Percentiles rank a stretch among this genome's conserved stretches.
Conservation (phyloP, 1,284 basidiomycete species). For the Marasmius tenuissimus region DNA sequence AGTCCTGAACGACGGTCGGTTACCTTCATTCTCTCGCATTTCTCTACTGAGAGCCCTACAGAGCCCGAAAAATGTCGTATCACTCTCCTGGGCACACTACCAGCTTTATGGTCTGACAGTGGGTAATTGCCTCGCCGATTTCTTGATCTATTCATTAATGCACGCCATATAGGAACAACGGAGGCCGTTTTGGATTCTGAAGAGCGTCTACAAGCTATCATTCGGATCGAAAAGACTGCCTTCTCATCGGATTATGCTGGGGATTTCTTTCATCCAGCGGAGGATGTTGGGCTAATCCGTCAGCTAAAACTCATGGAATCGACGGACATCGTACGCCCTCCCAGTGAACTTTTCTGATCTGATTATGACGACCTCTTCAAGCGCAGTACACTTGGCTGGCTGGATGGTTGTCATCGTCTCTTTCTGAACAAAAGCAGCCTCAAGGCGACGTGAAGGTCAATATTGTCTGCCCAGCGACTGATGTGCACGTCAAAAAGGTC, state of each 20-base stretch:
- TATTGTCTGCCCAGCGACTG: slow-evolving; percentile 81
- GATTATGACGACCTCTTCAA: slow-evolving; percentile 3
- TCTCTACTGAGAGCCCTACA: slow-evolving; percentile 1
- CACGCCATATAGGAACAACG: not conserved
- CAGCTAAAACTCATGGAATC: slow-evolving; percentile 32
- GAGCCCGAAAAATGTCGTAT: slow-evolving; percentile 28
- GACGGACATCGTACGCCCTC: slow-evolving; percentile 43
- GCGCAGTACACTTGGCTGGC: slow-evolving; percentile 46
- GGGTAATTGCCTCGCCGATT: not conserved
- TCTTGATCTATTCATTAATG: not conserved
- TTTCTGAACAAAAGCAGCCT: slow-evolving; percentile 30
- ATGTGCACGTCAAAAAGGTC: slow-evolving; percentile 80
- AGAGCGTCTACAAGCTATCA: slow-evolving; percentile 32
- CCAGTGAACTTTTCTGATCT: slow-evolving; percentile 36
- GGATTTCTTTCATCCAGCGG: slow-evolving; percentile 24
- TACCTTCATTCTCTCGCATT: slow-evolving; percentile 9
- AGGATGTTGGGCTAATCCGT: slow-evolving; percentile 27
- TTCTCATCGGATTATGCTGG: slow-evolving; percentile 27
- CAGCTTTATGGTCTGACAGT: slow-evolving; percentile 17
- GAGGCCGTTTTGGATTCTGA: slow-evolving; percentile 33
- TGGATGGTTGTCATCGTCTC: slow-evolving; percentile 34
- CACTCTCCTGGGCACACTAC: slow-evolving; percentile 38
- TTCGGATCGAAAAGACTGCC: slow-evolving; percentile 42
- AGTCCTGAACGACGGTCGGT: slow-evolving; percentile 56
- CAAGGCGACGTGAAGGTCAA: slow-evolving; percentile 58